Evolutionary conservation across 257 asterid species (phyloP).

Genomic region (Oldenlandia corymbosa): DNA sequence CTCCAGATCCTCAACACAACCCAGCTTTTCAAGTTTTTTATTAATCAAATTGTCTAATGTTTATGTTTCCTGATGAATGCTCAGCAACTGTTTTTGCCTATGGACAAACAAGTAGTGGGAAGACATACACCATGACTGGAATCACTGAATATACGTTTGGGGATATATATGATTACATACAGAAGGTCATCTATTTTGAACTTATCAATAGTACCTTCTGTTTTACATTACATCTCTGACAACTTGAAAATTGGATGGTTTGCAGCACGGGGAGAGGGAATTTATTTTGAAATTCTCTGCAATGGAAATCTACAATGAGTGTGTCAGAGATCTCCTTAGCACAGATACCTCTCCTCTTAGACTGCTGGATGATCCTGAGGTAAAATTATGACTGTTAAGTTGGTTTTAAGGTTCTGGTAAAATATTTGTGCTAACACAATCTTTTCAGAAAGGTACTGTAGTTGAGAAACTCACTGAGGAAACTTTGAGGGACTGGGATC

Average conservation of each 20-base stretch:
- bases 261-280: slow-evolving; percentile 76
- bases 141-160: slow-evolving; percentile 81
- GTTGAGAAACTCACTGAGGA: slow-evolving; percentile 94
- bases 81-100: slow-evolving; percentile 91
- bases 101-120: slow-evolving; percentile 98
- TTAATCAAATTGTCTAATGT: slow-evolving; percentile 1
- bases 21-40: slow-evolving; percentile 7
- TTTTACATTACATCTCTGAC: slow-evolving; percentile 11
- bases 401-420: not conserved
- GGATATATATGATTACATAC: slow-evolving; percentile 68
- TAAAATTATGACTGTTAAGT: slow-evolving; percentile 18
- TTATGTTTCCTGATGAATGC: slow-evolving; percentile 12
- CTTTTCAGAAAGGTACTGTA: slow-evolving; percentile 69
- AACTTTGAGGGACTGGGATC: slow-evolving; percentile 71
- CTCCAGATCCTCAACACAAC: not conserved
- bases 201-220: slow-evolving; percentile 8
- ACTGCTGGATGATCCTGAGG: slow-evolving; percentile 97
- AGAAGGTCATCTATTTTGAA: slow-evolving; percentile 42
- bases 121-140: slow-evolving; percentile 93
- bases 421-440: not conserved
- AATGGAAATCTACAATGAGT: slow-evolving; percentile 92
- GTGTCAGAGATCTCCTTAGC: slow-evolving; percentile 86
- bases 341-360: slow-evolving; percentile 64
- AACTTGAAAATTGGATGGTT: slow-evolving; percentile 10
- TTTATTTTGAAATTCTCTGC: slow-evolving; percentile 79